Evolutionary conservation across 2,329 filamentous ascomycete species (phyloP).

Genomic region (Escovopsis sp.): DNA sequence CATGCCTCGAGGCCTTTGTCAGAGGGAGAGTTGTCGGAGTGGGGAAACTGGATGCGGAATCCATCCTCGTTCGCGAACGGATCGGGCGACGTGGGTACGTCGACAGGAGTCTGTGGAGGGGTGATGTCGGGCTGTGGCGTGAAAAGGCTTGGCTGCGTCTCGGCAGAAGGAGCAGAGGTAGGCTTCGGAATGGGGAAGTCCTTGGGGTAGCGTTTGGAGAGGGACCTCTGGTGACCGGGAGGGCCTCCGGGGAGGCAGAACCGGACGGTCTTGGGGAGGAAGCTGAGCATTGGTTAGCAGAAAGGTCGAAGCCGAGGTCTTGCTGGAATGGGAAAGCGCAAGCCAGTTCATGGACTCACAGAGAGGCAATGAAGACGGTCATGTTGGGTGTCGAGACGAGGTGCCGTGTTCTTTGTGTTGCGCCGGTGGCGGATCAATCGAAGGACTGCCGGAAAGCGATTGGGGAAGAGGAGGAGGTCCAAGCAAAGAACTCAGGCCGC

Average conservation of each 20-base stretch:
- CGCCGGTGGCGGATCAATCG: neutral
- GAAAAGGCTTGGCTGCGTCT: conserved; percentile 39
- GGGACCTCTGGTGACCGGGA: conserved; percentile 20
- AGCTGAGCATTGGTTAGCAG: conserved; percentile 35
- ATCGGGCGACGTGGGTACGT: conserved; percentile 29
- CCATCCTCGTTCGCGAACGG: conserved; percentile 45
- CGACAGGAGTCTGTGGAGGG: conserved; percentile 40
- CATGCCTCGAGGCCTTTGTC: conserved; percentile 66
- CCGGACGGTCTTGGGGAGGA: conserved; percentile 82
- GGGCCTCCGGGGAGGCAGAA: conserved; percentile 55
- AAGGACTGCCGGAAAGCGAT: neutral
- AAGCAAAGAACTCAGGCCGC: no score
- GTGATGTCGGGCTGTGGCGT: conserved; percentile 32
- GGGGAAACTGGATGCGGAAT: conserved; percentile 39
- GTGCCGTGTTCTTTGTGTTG: neutral
- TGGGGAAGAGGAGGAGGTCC: neutral
- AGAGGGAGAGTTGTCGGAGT: conserved; percentile 45
- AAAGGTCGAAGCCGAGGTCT: neutral
- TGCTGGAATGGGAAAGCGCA: neutral
- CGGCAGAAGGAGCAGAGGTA: conserved; percentile 11
- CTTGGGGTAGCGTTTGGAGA: conserved; percentile 2
- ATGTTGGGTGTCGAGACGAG: conserved; percentile 14
- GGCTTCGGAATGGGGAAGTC: conserved; percentile 2
- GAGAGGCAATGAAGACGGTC: conserved; percentile 27
- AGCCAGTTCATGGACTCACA: conserved; percentile 13